Conservation (phyloP, 2,329 filamentous ascomycete species). For the Zalaria sp. region DNA sequence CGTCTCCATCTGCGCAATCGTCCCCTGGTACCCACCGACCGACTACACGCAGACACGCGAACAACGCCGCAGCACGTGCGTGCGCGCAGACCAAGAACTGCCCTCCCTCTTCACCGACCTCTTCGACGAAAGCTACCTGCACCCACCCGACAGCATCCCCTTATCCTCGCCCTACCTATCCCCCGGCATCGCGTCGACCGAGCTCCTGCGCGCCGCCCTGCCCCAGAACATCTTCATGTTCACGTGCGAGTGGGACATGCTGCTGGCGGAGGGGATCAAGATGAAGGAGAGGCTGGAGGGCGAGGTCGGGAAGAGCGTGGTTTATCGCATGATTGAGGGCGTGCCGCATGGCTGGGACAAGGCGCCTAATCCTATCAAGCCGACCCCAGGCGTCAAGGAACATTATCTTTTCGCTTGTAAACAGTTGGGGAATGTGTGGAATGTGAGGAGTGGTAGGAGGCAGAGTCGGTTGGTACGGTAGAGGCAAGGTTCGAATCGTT, state of each 20-base stretch:
- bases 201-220: conserved; percentile 37
- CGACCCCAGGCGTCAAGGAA: conserved; percentile 35
- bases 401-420: conserved; percentile 42
- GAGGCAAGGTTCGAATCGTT: no score
- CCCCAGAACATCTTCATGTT: conserved; percentile 47
- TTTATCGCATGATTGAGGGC: conserved; percentile 43
- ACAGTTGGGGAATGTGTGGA: conserved; percentile 31
- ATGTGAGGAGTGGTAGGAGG: no score
- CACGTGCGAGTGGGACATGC: conserved; percentile 54
- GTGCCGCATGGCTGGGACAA: conserved; percentile 56
- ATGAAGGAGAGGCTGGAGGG: conserved; percentile 43
- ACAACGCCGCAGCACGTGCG: conserved; percentile 41
- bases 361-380: conserved; percentile 44
- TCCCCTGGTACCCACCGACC: conserved; percentile 48
- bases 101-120: conserved; percentile 36
- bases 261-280: conserved; percentile 45
- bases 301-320: conserved; percentile 36
- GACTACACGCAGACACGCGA: conserved; percentile 48
- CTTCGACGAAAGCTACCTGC: conserved; percentile 38
- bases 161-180: conserved; percentile 45
- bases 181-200: conserved; percentile 40
- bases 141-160: conserved; percentile 26
- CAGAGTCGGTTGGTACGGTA: no score
- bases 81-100: conserved; percentile 37
- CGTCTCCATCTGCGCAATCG: conserved; percentile 39